Conservation (phyloP, 2,329 filamentous ascomycete species). For the Calonectria multiphialidica region DNA sequence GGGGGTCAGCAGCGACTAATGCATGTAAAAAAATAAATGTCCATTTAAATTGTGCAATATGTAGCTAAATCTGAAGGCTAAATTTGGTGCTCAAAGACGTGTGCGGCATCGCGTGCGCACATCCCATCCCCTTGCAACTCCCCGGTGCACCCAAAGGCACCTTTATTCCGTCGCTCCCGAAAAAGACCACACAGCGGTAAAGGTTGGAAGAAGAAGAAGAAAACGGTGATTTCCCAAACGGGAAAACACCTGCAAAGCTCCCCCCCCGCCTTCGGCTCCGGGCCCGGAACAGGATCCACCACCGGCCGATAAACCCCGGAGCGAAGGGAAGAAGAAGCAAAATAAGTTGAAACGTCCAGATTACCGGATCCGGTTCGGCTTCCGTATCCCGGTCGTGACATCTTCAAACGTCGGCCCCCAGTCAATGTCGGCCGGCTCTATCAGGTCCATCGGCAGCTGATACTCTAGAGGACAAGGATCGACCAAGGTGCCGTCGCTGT, state of each 20-base stretch:
- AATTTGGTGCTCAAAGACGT: neutral
- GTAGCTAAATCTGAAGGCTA: neutral
- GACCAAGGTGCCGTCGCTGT: conserved; percentile 22
- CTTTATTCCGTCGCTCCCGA: neutral
- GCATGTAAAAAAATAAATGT: neutral
- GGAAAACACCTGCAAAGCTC: neutral
- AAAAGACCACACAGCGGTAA: neutral
- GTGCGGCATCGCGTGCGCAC: neutral
- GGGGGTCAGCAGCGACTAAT: neutral
- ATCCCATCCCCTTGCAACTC: neutral
- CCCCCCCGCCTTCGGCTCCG: neutral
- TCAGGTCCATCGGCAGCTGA: conserved; percentile 27
- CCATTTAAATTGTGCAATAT: conserved; percentile 1
- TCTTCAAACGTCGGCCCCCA: conserved; percentile 28
- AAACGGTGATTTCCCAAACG: neutral
- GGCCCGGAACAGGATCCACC: neutral
- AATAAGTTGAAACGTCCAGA: neutral
- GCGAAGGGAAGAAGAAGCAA: neutral
- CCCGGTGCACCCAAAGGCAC: neutral
- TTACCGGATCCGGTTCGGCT: neutral
- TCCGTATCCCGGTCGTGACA: neutral
- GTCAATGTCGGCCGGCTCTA: conserved; percentile 26
- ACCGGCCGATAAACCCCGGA: neutral
- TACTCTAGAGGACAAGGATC: conserved; percentile 29
- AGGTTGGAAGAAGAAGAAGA: neutral